A percentile compares a stretch with the other conserved stretches of the same genome.
These are phyloP conservation scores for Mortierella sp. DNA, from an alignment of 371 early-diverging fungal species.

Conservation along the genomic window DNA sequence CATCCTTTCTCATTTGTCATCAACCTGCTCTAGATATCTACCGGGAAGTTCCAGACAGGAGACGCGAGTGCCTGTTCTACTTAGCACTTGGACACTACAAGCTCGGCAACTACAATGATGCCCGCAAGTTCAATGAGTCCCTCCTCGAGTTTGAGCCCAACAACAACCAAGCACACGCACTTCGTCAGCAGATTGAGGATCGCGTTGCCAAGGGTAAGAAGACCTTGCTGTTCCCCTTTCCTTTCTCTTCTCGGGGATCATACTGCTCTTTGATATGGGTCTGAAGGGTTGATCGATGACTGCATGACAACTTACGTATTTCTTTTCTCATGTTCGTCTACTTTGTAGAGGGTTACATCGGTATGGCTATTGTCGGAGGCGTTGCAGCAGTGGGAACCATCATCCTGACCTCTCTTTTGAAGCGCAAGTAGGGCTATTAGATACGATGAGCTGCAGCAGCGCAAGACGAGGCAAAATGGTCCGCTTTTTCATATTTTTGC, in stretches of 20 bases:
- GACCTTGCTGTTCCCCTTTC: not conserved
- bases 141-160: slow-evolving; percentile 87
- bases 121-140: slow-evolving; percentile 82
- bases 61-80: slow-evolving; percentile 96
- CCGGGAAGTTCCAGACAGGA: slow-evolving; percentile 84
- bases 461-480: not conserved
- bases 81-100: slow-evolving; percentile 93
- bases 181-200: slow-evolving; percentile 87
- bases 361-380: slow-evolving; percentile 91
- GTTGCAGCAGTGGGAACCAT: slow-evolving; percentile 77
- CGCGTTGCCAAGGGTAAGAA: slow-evolving; percentile 83
- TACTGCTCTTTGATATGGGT: not conserved
- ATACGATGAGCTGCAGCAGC: not conserved
- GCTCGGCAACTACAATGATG: slow-evolving; percentile 87
- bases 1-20: not conserved
- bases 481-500: not conserved
- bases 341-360: slow-evolving; percentile 86
- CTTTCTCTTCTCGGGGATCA: not conserved
- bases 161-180: slow-evolving; percentile 84
- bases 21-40: slow-evolving; percentile 83
- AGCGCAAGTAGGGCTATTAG: slow-evolving; percentile 25
- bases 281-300: no score
- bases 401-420: slow-evolving; percentile 56
- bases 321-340: slow-evolving; percentile 9
- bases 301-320: slow-evolving; percentile 12